These are phyloP conservation scores for Salvia hispanica DNA, from an alignment of 257 asterid species.

Conservation along the genomic window DNA sequence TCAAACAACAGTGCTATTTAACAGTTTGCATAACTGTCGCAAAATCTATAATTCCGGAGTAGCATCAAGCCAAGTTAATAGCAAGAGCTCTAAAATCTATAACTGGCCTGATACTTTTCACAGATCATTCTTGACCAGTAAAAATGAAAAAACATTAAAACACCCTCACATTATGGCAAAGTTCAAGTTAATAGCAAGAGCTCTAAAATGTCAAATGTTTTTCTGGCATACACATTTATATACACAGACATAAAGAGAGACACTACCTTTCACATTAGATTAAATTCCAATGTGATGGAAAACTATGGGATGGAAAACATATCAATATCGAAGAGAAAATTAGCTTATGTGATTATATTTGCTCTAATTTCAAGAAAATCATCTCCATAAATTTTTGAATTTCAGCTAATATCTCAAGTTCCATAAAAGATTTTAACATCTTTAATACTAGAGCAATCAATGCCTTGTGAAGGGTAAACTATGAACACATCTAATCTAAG, in stretches of 20 bases:
- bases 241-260: neutral
- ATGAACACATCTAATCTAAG: slow-evolving; percentile 46
- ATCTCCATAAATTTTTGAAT: slow-evolving; percentile 22
- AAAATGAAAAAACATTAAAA: neutral
- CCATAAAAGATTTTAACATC: slow-evolving; percentile 36
- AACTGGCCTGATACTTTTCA: slow-evolving; percentile 20
- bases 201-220: neutral
- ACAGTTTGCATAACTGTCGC: neutral
- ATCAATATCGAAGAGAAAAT: slow-evolving; percentile 26
- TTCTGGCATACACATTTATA: neutral
- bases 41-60: slow-evolving; percentile 9
- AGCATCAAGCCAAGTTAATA: too few species aligned
- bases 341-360: slow-evolving; percentile 17
- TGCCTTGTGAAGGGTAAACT: slow-evolving; percentile 38
- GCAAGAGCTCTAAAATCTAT: too few species aligned
- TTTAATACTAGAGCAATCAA: slow-evolving; percentile 36
- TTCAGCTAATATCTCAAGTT: slow-evolving; percentile 41
- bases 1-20: neutral
- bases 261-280: neutral
- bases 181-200: neutral
- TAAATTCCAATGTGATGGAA: neutral
- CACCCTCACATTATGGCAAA: neutral
- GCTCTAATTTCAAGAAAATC: slow-evolving; percentile 30
- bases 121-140: slow-evolving; percentile 1
- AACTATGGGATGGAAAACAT: slow-evolving; percentile 13